Evolutionary conservation across 305 asterid species (phyloP), one percentile per base, ranked within the genome.

Genomic region (Fraxinus baroniana): DNA sequence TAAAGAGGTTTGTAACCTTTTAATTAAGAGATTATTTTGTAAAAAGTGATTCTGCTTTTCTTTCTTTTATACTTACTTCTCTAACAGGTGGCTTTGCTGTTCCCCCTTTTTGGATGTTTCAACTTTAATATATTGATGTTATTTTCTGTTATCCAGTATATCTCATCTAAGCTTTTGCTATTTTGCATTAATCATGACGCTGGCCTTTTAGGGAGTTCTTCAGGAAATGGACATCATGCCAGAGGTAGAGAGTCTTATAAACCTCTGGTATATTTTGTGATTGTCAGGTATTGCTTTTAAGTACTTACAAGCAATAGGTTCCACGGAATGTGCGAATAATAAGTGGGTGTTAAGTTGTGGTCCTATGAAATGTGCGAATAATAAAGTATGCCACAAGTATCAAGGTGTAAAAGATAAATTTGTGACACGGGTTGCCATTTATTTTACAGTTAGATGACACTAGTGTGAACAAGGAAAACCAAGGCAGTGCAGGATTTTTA

Each of bases 1-100:
- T 12, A 26, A 66, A 66, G 36, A 66, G 36, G 73, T 24, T 66
- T 66, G 74, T 49, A 17, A 20, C 28, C 3, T 13, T 26, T 66
- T 66, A 5, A 0, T 12, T 7, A 10, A 49, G 60, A 28, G 79
- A 46, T 8, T 57, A 46, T 33, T 44, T 20, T 80, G 83, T 81
- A 74, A 74, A 81, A 72, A 74, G 79, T 81, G 79, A 72, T 76
- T 83, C 83, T 49, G 79, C 73, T 20, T 81, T 81, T 74, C 78
- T 26, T 74, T 74, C 28, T 55, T 76, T 46, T 24, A 74, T 55
- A 33, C 41, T 35, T 73, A 73, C 33, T 6, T 37, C 52, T 80
- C 73, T 66, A 66, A 24, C 36, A 66, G 74, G 32, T 66, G 74
- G 74, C 20, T 68, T 68, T 68, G 74, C 3, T 28, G 6, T 26